Base-by-base conservation (phyloP, 805 yeast species). In the Yarrowia keelungensis region DNA sequence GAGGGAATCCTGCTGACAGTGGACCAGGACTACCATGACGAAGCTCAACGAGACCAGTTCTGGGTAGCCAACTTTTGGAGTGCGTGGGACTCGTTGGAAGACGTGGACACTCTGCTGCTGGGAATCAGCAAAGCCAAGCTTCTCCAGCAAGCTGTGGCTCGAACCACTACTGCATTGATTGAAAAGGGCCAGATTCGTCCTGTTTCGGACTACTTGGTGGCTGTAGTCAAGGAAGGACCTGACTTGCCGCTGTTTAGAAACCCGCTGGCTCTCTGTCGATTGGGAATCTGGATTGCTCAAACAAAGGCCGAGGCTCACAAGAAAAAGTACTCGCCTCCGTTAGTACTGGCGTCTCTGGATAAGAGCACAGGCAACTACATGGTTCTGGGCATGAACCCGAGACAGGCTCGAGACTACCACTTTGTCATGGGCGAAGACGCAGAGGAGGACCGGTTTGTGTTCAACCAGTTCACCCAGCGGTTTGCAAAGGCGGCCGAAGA, bases 251-350 rank as follows among this genome's bases (percentile, higher is more conserved):
- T 91, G 65, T 94, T 92, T 78, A 85, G 85, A 72, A 96, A 95
- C 77, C 99, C 99, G 3, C 79, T 95, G 69, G 91, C 96, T 54
- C 79, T 96, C 56, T 81, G 91, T 47, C 86, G 97, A 72, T 81
- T 95, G 35, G 98, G 98, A 0, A 85, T 87, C 69, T 96, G 99
- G 99, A 82, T 95, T 4, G 80, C 92, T 56, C 98, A 96, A 75
- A 89, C 92, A 70, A 89, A 94, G 73, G 89, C 96, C 4, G 97
- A 92, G 75, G 79, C 89, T 16, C 93, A 90, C 71, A 81, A 82
- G 38, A 81, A 81, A 68, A 84, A 84, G 26, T 47, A 62, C 56
- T 65, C 68, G 3, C 79, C 90, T 50, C 98, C 99, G 1, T 79
- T 94, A 73, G 95, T 94, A 1, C 83, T 95, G 41, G 98, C 98